phyloP scores from a whole-genome alignment of 257 asterid genomes.

The Fraxinus cuspidata region DNA sequence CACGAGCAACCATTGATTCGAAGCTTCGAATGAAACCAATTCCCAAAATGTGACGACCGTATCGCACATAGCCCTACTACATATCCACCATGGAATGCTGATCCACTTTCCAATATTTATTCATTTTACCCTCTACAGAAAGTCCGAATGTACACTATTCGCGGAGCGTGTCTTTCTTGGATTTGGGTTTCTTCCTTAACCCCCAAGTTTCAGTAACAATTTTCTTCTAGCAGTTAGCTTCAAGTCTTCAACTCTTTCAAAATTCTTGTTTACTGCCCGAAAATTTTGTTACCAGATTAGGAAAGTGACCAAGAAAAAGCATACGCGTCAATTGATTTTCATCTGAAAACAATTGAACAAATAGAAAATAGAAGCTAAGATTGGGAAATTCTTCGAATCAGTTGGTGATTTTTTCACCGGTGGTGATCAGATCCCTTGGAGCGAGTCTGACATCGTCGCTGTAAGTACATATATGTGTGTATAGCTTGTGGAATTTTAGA shows the following conservation, averaged over 20 bases:
- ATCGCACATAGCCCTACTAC: too few relatives aligned
- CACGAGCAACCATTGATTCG: too few relatives aligned
- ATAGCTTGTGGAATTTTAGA: not conserved
- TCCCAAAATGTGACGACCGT: too few relatives aligned
- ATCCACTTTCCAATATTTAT: too few relatives aligned
- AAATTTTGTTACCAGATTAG: not conserved
- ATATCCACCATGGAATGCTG: too few relatives aligned
- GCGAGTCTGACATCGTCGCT: conserved; percentile 61
- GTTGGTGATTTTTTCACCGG: conserved; percentile 69
- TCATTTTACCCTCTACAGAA: too few relatives aligned
- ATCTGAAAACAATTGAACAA: not conserved
- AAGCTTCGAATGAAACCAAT: too few relatives aligned
- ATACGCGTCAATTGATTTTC: not conserved
- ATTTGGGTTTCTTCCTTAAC: not conserved
- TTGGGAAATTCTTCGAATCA: conserved; percentile 64
- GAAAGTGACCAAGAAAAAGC: not conserved
- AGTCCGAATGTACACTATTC: too few relatives aligned
- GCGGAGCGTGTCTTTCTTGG: too few relatives aligned
- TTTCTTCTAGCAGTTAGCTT: not conserved
- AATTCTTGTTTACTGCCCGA: not conserved
- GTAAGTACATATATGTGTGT: conserved; percentile 38
- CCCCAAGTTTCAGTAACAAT: not conserved
- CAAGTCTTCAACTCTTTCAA: not conserved
- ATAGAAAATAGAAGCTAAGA: conserved; percentile 57
- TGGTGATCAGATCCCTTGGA: conserved; percentile 83